Conservation (phyloP, 2,329 filamentous ascomycete species). For the Ophiocordyceps sinensis region DNA sequence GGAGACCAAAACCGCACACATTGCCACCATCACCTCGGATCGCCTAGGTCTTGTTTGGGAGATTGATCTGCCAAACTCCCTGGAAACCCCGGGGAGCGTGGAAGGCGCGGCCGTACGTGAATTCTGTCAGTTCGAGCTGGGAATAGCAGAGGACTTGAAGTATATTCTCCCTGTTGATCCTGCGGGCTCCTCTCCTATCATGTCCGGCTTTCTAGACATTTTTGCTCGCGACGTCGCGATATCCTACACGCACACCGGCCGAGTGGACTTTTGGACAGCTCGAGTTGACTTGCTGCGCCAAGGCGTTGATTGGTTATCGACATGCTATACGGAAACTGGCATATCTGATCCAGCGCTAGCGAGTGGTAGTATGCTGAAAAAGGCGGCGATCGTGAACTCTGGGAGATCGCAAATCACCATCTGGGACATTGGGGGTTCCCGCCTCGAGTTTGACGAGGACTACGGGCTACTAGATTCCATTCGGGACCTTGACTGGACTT, state of each 20-base stretch:
- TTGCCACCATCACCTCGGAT: conserved; percentile 71
- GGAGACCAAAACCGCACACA: conserved; percentile 45
- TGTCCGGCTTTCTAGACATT: conserved; percentile 68
- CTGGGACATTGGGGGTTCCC: conserved; percentile 73
- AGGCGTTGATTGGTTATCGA: conserved; percentile 67
- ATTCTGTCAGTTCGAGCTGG: conserved; percentile 58
- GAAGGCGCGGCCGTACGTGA: conserved; percentile 32
- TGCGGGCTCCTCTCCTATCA: conserved; percentile 56
- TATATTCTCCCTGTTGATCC: conserved; percentile 75
- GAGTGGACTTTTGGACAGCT: conserved; percentile 75
- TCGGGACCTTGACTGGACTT: conserved; percentile 85
- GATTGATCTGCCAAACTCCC: conserved; percentile 42
- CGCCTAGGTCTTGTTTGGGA: conserved; percentile 75
- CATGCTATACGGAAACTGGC: conserved; percentile 67
- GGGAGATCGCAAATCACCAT: conserved; percentile 66
- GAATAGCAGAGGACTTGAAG: conserved; percentile 40
- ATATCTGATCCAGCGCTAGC: conserved; percentile 59
- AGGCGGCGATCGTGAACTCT: conserved; percentile 68
- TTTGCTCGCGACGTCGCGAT: conserved; percentile 79
- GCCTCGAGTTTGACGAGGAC: conserved; percentile 66
- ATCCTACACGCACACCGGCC: conserved; percentile 63
- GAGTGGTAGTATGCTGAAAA: conserved; percentile 75
- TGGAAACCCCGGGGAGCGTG: conserved; percentile 11
- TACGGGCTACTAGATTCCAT: conserved; percentile 63
- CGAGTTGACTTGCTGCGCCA: conserved; percentile 46